These are phyloP conservation scores for Coemansia pectinata DNA, from an alignment of 192 early-diverging fungal genomes.

Conservation along the genomic window DNA sequence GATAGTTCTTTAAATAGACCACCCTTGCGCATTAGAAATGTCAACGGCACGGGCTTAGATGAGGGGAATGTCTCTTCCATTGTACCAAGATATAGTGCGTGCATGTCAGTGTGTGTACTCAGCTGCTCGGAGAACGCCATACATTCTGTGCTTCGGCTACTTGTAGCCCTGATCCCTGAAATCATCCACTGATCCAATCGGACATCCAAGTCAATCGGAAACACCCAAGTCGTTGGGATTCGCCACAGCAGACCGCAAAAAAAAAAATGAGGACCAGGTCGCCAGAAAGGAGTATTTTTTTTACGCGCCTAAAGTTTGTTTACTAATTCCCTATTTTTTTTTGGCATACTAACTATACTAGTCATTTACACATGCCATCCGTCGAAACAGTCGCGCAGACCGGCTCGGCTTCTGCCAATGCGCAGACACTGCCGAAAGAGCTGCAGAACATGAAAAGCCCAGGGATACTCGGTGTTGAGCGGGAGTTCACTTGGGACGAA, in stretches of 20 bases:
- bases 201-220: background rate
- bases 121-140: background rate
- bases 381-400: background rate
- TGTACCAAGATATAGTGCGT: conserved; percentile 1
- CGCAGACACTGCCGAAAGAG: conserved; percentile 4
- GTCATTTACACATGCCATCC: background rate
- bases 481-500: conserved; percentile 38
- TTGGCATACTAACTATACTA: background rate
- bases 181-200: background rate
- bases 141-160: background rate
- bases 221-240: background rate
- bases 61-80: background rate
- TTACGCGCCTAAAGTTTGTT: background rate
- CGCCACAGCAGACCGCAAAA: background rate
- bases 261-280: background rate
- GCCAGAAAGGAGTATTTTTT: background rate
- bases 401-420: background rate
- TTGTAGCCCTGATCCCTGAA: background rate
- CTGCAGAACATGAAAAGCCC: conserved; percentile 20
- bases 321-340: background rate
- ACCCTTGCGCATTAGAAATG: background rate
- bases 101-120: background rate
- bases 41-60: background rate
- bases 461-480: conserved; percentile 13
- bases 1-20: background rate